phyloP scores from a whole-genome alignment of 139 green algal species.

The Nannochloris sp. region DNA sequence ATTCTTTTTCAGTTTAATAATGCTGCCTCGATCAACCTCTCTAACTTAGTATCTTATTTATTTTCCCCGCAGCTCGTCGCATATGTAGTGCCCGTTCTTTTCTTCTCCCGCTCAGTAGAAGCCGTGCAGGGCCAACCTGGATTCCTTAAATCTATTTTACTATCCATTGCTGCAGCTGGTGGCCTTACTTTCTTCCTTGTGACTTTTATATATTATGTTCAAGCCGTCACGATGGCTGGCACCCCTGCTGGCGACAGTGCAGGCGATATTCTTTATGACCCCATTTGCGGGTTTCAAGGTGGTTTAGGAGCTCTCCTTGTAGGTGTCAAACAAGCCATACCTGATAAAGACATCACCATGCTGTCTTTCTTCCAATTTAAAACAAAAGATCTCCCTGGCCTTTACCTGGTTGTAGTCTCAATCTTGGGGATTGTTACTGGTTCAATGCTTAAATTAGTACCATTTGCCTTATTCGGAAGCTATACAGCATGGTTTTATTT shows the following conservation, averaged over 20 bases:
- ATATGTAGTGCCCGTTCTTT: conserved; percentile 46
- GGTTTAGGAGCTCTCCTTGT: conserved; percentile 75
- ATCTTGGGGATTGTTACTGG: conserved; percentile 12
- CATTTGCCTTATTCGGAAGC: conserved; percentile 68
- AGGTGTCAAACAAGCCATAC: conserved; percentile 87
- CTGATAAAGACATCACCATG: conserved; percentile 76
- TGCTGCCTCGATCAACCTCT: background rate
- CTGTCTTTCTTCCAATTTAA: conserved; percentile 54
- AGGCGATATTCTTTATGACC: conserved; percentile 33
- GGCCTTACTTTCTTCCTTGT: conserved; percentile 52
- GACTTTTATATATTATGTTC: conserved; percentile 49
- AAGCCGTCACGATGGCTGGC: background rate
- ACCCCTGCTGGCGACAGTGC: background rate
- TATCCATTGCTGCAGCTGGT: conserved; percentile 32
- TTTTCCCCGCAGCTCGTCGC: conserved; percentile 46
- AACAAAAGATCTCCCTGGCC: conserved; percentile 57
- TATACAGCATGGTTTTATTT: conserved; percentile 87
- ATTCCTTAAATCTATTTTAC: conserved; percentile 69
- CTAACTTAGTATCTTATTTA: background rate
- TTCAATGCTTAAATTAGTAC: conserved; percentile 28
- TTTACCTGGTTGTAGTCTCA: conserved; percentile 40
- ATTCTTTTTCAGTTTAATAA: background rate
- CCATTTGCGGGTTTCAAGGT: conserved; percentile 83
- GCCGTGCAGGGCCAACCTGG: conserved; percentile 73
- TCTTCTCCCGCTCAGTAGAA: conserved; percentile 71